Conservation (phyloP, 1,284 basidiomycete genomes). For the Ceratobasidium sp. region DNA sequence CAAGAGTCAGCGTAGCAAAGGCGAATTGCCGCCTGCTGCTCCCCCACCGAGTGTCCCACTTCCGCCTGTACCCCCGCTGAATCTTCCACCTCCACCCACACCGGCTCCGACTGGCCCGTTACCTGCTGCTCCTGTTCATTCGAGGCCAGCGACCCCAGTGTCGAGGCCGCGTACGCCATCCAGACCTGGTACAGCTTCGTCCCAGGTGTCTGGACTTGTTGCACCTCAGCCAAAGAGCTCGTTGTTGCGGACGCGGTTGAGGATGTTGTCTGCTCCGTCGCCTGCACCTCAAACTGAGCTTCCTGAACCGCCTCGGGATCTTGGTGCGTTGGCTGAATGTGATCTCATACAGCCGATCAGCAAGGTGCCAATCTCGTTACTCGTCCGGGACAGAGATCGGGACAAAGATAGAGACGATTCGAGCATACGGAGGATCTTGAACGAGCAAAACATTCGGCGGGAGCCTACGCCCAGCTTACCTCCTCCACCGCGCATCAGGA, state of each 20-base stretch:
- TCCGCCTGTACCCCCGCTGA: constrained; percentile 25
- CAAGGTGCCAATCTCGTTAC: constrained; percentile 26
- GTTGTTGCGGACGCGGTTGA: constrained; percentile 25
- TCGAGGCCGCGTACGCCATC: constrained; percentile 31
- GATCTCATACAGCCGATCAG: constrained; percentile 24
- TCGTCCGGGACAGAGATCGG: background rate
- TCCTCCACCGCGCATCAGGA: constrained; percentile 17
- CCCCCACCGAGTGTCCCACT: constrained; percentile 27
- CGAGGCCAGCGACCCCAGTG: constrained; percentile 9
- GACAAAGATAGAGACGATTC: constrained; percentile 19
- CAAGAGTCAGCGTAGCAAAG: constrained; percentile 17
- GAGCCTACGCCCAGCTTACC: constrained; percentile 24
- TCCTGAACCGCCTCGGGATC: constrained; percentile 25
- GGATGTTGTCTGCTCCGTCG: constrained; percentile 33
- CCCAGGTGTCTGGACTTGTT: background rate
- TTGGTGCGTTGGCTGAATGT: constrained; percentile 9
- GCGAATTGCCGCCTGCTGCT: constrained; percentile 15
- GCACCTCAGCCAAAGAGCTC: background rate
- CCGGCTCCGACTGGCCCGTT: background rate
- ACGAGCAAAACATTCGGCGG: background rate
- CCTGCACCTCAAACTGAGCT: constrained; percentile 20
- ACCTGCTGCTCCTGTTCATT: background rate
- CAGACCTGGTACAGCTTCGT: background rate
- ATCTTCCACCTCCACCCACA: too few species aligned
- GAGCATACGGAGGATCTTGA: background rate